Evolutionary conservation across 345 rosid genomes (phyloP).

Genomic region (Crucihimalaya himalaica): DNA sequence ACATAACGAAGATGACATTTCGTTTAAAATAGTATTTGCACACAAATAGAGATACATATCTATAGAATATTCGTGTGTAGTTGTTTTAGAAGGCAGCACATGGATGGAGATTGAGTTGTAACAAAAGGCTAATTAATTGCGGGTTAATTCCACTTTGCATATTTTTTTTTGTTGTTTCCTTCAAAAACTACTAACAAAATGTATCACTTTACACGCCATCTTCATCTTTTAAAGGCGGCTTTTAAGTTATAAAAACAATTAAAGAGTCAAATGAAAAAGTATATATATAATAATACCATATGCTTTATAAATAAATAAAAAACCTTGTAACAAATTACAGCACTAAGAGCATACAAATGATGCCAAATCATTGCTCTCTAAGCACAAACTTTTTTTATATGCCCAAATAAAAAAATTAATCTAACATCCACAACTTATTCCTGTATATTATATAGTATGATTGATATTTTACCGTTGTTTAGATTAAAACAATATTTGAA

Average conservation of each 20-base stretch:
- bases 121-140: constrained; percentile 2
- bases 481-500: neutral
- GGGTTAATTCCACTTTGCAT: constrained; percentile 24
- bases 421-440: neutral
- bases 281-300: constrained; percentile 10
- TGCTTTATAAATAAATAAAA: neutral
- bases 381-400: neutral
- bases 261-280: constrained; percentile 31
- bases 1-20: neutral
- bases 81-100: constrained; percentile 45
- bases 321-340: constrained; percentile 18
- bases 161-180: constrained; percentile 24
- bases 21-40: constrained; percentile 27
- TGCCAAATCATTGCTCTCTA: constrained; percentile 31
- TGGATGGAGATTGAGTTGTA: constrained; percentile 22
- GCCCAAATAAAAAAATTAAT: neutral
- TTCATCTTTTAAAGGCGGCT: constrained; percentile 37
- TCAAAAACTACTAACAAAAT: constrained; percentile 20
- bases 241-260: constrained; percentile 23
- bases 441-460: neutral
- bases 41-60: constrained; percentile 3
- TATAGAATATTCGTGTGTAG: constrained; percentile 33
- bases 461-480: neutral
- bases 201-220: constrained; percentile 38
- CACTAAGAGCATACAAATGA: constrained; percentile 27